Conservation (phyloP, 1,139 yeast genomes). For the Protomyces lactucae-debilis region DNA sequence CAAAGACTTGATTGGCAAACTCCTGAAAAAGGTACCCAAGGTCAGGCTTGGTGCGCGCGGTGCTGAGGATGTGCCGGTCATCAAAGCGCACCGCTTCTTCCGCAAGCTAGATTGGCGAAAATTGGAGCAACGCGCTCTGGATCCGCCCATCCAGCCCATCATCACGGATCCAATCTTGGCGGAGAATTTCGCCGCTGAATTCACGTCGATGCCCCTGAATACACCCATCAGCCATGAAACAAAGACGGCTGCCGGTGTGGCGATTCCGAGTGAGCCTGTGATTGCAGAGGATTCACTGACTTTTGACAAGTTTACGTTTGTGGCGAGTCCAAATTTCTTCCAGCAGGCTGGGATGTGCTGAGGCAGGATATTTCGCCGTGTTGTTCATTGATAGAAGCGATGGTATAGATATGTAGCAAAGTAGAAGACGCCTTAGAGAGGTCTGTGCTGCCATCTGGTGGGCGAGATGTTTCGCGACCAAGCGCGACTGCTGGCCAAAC, state of each 20-base stretch:
- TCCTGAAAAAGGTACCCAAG: slow-evolving; percentile 67
- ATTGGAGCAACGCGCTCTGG: slow-evolving; percentile 49
- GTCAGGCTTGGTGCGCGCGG: slow-evolving; percentile 56
- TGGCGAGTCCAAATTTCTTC: slow-evolving; percentile 23
- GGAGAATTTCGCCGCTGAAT: slow-evolving; percentile 84
- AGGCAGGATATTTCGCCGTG: not conserved
- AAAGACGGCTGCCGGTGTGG: not conserved
- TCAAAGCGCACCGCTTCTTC: slow-evolving; percentile 72
- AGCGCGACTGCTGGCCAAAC: too few relatives aligned
- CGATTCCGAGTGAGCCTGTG: slow-evolving; percentile 3
- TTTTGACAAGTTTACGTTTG: slow-evolving; percentile 25
- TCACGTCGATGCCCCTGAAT: slow-evolving; percentile 60
- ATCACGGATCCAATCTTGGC: slow-evolving; percentile 83
- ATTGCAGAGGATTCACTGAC: slow-evolving; percentile 4
- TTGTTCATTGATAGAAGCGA: not conserved
- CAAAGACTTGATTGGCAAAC: slow-evolving; percentile 67
- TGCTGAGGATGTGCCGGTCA: slow-evolving; percentile 56
- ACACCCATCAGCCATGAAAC: slow-evolving; percentile 5
- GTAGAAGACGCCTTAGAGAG: not conserved
- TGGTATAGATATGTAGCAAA: not conserved
- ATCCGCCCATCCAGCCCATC: slow-evolving; percentile 81
- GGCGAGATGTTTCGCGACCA: too few relatives aligned
- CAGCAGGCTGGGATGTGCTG: not conserved
- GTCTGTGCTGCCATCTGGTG: too few relatives aligned
- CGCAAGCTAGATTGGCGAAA: slow-evolving; percentile 72